Percentiles rank a stretch among this genome's conserved stretches.
Evolutionary conservation across 164 flowering plant genomes (phyloP).

Genomic region (Magnolia kwangsiensis): DNA sequence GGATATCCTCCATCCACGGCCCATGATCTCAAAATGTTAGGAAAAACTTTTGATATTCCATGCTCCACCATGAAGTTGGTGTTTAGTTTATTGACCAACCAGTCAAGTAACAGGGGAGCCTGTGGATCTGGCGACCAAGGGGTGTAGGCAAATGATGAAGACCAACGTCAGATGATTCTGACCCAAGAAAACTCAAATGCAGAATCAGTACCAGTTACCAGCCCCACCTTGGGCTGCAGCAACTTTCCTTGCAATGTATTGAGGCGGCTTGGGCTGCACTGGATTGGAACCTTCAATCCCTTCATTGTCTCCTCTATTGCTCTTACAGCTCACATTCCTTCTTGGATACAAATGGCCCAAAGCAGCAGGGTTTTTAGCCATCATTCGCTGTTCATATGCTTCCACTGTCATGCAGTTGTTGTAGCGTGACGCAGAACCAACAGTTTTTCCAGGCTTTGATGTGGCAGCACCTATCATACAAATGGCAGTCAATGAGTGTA

Average conservation of each 20-base stretch:
- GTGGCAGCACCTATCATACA: conserved; percentile 51
- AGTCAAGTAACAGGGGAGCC: neutral
- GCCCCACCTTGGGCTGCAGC: conserved; percentile 76
- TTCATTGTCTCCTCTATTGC: conserved; percentile 58
- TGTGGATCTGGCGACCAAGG: neutral
- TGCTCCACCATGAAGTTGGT: neutral
- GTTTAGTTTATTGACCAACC: neutral
- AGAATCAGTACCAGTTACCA: conserved; percentile 54
- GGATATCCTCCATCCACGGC: neutral
- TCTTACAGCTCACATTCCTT: conserved; percentile 59
- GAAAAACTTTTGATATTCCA: neutral
- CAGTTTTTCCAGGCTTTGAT: conserved; percentile 79
- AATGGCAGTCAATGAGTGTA: neutral
- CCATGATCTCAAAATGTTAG: neutral
- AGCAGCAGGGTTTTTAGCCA: conserved; percentile 48
- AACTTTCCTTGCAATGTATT: conserved; percentile 70
- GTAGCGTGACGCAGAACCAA: conserved; percentile 69
- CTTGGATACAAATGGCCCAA: conserved; percentile 61
- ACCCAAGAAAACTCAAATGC: neutral
- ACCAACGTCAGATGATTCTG: neutral
- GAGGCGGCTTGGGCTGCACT: conserved; percentile 61
- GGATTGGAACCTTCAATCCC: conserved; percentile 53
- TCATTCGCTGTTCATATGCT: conserved; percentile 57
- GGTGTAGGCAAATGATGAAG: neutral
- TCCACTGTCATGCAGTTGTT: conserved; percentile 59